These are phyloP conservation scores for Chaetomium fimeti DNA, from an alignment of 495 filamentous ascomycete genomes.

Conservation along the genomic window DNA sequence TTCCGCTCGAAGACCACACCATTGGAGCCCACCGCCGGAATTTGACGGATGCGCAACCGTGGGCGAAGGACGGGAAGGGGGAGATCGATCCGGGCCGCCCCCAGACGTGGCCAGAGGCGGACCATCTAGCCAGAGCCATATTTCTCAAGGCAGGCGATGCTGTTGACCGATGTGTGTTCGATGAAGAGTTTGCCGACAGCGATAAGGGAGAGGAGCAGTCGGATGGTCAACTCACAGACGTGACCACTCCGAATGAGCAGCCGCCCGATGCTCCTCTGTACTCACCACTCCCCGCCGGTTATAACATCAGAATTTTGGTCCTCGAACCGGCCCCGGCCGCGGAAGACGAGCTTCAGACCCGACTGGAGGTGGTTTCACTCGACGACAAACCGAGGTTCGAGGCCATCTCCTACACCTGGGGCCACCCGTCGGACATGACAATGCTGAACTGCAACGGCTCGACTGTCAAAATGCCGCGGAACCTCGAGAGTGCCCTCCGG, in stretches of 20 bases:
- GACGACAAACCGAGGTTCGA: conserved; percentile 6
- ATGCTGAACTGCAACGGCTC: conserved; percentile 14
- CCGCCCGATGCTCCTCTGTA: neutral
- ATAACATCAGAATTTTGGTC: conserved; percentile 2
- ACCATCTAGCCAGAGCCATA: conserved; percentile 3
- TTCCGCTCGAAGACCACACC: neutral
- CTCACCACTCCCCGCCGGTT: neutral
- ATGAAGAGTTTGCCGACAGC: neutral
- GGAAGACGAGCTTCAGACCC: neutral
- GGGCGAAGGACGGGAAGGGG: neutral
- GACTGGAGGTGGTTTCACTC: neutral
- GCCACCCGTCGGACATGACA: conserved; percentile 16
- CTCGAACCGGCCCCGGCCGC: conserved; percentile 1
- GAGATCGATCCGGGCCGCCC: neutral
- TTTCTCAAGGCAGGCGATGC: conserved; percentile 3
- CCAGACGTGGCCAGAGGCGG: conserved; percentile 2
- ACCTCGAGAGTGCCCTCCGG: conserved; percentile 15
- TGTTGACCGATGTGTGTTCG: neutral
- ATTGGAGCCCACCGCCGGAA: neutral
- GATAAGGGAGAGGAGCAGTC: neutral
- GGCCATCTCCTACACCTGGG: conserved; percentile 7
- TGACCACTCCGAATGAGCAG: neutral
- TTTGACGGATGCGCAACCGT: neutral
- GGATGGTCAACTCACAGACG: neutral
- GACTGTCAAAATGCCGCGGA: conserved; percentile 17